Evolutionary conservation across 2,329 filamentous ascomycete genomes (phyloP), one percentile per base, ranked within the genome.

Genomic region (Phaeosphaeriaceae sp.): DNA sequence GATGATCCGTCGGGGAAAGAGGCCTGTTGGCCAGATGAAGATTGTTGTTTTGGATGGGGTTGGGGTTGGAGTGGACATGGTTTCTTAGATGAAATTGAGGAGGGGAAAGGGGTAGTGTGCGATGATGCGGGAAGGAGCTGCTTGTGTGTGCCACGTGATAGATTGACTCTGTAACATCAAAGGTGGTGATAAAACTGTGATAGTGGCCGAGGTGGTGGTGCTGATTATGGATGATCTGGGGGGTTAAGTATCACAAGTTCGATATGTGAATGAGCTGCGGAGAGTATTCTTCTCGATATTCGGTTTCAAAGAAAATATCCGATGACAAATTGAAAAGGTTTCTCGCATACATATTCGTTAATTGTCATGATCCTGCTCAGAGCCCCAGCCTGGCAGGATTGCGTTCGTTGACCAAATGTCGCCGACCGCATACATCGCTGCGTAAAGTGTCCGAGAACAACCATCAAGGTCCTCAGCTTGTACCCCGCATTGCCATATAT

Each of bases 1-100:
- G 40, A 66, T 25, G 11, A 69, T 24, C 33, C 65, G 65, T 13
- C 63, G 63, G 5, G 67, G 65, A 48, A 61, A 69, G 31, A 68
- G 57, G 36, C 67, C 65, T 2, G 55, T 59, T 1, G 65, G 61
- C 67, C 67, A 69, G 51, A 69, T 21, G 61, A 60, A 68, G 33
- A 69, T 33, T 13, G 65, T 69, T 19, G 52, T 67, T 54, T 42
- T 41, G 33, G 31, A 27, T 17, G 27, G 19, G 3, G 15, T n/a
- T n/a, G 13, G 46, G 25, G 19, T 11, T 31, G 20, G 7, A 3
- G 25, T 48, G 40, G 21, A 21, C 10, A 22, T 45, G n/a, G 21
- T 45, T n/a, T n/a, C n/a, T n/a, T n/a, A n/a, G n/a, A n/a, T n/a
- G n/a, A n/a, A n/a, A n/a, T n/a, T n/a, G n/a, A n/a, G n/a, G n/a